These are phyloP conservation scores for Pulveroboletus sp. DNA, from an alignment of 768 basidiomycete genomes.

Conservation along the genomic window DNA sequence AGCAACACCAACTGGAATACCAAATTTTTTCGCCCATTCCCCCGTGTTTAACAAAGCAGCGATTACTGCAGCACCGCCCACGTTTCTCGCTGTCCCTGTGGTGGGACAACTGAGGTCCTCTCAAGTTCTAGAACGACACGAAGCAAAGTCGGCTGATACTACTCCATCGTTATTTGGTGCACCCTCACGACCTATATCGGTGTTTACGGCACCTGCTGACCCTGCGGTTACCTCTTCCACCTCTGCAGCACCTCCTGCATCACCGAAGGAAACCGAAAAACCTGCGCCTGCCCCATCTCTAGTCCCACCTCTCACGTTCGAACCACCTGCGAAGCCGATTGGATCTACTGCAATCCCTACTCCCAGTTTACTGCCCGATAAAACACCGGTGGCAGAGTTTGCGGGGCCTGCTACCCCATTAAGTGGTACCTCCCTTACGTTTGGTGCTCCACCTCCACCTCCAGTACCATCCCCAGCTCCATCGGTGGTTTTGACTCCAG, in stretches of 20 bases:
- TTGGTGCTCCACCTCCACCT: slow-evolving; percentile 19
- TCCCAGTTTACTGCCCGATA: slow-evolving; percentile 7
- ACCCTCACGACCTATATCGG: slow-evolving; percentile 6
- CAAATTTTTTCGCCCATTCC: slow-evolving; percentile 63
- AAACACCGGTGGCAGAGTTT: slow-evolving; percentile 3
- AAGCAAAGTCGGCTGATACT: slow-evolving; percentile 6
- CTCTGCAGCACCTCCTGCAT: slow-evolving; percentile 3
- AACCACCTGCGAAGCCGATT: slow-evolving; percentile 17
- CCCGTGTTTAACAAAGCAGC: slow-evolving; percentile 40
- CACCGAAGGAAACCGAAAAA: slow-evolving; percentile 19
- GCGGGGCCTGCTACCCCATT: slow-evolving; percentile 6
- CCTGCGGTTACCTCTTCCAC: slow-evolving; percentile 2
- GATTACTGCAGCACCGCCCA: slow-evolving; percentile 6
- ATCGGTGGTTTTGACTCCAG: slow-evolving; percentile 4
- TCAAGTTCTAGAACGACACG: background rate
- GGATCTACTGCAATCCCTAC: slow-evolving; percentile 14
- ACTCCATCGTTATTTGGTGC: slow-evolving; percentile 10
- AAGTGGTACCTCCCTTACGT: slow-evolving; percentile 20
- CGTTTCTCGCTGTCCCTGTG: slow-evolving; percentile 22
- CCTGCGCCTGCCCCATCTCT: slow-evolving; percentile 6
- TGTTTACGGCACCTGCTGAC: slow-evolving; percentile 3
- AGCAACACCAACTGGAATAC: slow-evolving; percentile 32
- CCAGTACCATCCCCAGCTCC: slow-evolving; percentile 1
- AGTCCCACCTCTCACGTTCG: slow-evolving; percentile 28
- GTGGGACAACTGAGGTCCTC: slow-evolving; percentile 7